These are phyloP conservation scores for Populus euphratica DNA, from an alignment of 345 rosid genomes.

Conservation along the genomic window DNA sequence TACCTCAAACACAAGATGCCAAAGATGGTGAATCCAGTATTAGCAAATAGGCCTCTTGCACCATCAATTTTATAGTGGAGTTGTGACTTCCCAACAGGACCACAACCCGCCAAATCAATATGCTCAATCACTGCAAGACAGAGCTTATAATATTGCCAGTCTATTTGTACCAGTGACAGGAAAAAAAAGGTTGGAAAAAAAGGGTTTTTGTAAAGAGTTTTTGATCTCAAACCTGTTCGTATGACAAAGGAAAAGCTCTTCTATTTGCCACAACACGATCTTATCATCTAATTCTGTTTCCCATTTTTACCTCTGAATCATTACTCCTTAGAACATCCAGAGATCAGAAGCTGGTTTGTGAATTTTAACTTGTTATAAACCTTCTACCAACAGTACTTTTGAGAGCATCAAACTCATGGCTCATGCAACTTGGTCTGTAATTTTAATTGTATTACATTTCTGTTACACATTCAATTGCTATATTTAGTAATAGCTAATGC, in stretches of 20 bases:
- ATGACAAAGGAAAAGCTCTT: not conserved
- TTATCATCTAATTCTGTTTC: not conserved
- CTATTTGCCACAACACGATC: not conserved
- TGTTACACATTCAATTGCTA: not conserved
- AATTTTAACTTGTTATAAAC: not conserved
- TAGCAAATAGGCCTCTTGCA: not conserved
- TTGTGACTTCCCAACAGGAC: not conserved
- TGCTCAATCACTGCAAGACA: not conserved
- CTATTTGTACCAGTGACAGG: not conserved
- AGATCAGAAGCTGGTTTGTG: not conserved
- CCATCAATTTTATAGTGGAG: not conserved
- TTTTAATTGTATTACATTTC: not conserved
- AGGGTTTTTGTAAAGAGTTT: not conserved
- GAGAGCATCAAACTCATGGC: not conserved
- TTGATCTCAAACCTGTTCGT: not conserved
- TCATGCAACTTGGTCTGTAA: not conserved
- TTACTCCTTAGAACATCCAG: not conserved
- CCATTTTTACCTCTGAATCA: not conserved
- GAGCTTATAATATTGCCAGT: not conserved
- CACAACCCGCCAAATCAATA: not conserved
- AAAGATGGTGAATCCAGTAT: not conserved
- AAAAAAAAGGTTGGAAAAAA: not conserved
- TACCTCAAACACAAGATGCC: not conserved
- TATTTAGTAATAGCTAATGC: not conserved
- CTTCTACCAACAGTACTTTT: not conserved